phyloP scores from a whole-genome alignment of 1,284 basidiomycete genomes.

The Boletus mariae region DNA sequence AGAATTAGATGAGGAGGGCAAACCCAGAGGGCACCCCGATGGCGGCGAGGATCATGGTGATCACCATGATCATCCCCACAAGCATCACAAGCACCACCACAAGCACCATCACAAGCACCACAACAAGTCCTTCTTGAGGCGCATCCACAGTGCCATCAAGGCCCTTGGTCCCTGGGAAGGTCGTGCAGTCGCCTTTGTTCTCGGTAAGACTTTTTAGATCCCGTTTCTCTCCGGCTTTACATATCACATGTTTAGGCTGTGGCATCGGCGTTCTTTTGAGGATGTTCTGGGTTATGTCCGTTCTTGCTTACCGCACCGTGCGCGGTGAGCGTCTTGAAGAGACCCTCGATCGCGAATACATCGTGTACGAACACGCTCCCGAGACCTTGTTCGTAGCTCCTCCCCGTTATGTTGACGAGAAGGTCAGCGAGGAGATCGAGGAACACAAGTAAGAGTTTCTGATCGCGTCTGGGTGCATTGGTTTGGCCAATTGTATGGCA shows the following conservation, averaged over 20 bases:
- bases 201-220: slow-evolving; percentile 46
- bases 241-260: slow-evolving; percentile 46
- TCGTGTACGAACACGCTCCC: slow-evolving; percentile 34
- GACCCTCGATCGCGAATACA: slow-evolving; percentile 33
- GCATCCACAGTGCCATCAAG: slow-evolving; percentile 62
- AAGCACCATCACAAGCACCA: slow-evolving; percentile 30
- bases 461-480: background rate
- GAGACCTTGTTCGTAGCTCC: slow-evolving; percentile 42
- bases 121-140: slow-evolving; percentile 45
- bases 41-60: slow-evolving; percentile 23
- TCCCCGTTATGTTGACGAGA: slow-evolving; percentile 53
- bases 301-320: slow-evolving; percentile 56
- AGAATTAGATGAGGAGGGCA: slow-evolving; percentile 11
- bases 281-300: slow-evolving; percentile 68
- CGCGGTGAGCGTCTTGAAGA: slow-evolving; percentile 41
- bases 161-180: slow-evolving; percentile 78
- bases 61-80: slow-evolving; percentile 4
- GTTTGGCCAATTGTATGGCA: background rate
- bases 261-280: slow-evolving; percentile 74
- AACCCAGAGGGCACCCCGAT: slow-evolving; percentile 12
- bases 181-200: slow-evolving; percentile 71
- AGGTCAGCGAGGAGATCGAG: slow-evolving; percentile 29
- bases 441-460: slow-evolving; percentile 17
- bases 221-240: slow-evolving; percentile 1
- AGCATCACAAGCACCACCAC: slow-evolving; percentile 18